These are phyloP conservation scores for Melastoma malabathricum DNA, from an alignment of 345 rosid species.

Conservation along the genomic window DNA sequence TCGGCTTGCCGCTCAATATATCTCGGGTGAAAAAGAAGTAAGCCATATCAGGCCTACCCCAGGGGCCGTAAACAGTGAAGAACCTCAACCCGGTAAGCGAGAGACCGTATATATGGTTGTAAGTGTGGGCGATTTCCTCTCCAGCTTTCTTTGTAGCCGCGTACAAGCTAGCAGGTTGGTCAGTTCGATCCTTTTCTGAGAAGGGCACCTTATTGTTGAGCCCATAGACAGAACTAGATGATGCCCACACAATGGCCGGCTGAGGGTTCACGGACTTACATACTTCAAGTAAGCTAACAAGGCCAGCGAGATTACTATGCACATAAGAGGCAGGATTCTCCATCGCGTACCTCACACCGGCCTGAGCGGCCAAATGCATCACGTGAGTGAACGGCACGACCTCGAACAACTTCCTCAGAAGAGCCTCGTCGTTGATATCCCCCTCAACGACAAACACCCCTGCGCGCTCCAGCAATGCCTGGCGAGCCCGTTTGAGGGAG, in stretches of 20 bases:
- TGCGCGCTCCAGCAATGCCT: constrained; percentile 56
- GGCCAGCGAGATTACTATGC: constrained; percentile 37
- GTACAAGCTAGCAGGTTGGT: constrained; percentile 71
- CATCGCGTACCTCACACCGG: constrained; percentile 46
- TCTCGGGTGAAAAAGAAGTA: constrained; percentile 40
- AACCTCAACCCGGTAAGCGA: constrained; percentile 39
- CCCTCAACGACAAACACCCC: constrained; percentile 83
- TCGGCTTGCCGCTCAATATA: constrained; percentile 30
- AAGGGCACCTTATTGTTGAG: constrained; percentile 35
- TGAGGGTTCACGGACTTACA: constrained; percentile 32
- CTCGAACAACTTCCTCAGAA: constrained; percentile 62
- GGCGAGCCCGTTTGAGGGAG: constrained; percentile 73
- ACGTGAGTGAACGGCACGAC: constrained; percentile 72
- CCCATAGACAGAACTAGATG: constrained; percentile 37
- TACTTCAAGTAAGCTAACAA: constrained; percentile 31
- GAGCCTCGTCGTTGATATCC: constrained; percentile 64
- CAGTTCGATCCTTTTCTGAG: constrained; percentile 61
- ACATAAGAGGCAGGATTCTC: constrained; percentile 38
- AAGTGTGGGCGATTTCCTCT: constrained; percentile 43
- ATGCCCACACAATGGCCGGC: constrained; percentile 42
- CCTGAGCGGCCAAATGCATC: constrained; percentile 57
- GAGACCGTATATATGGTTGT: constrained; percentile 38
- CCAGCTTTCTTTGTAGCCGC: constrained; percentile 48
- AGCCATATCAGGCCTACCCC: constrained; percentile 53
- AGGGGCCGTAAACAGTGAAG: constrained; percentile 42